phyloP scores from a whole-genome alignment of 768 basidiomycete genomes.

The Russula vinacea region DNA sequence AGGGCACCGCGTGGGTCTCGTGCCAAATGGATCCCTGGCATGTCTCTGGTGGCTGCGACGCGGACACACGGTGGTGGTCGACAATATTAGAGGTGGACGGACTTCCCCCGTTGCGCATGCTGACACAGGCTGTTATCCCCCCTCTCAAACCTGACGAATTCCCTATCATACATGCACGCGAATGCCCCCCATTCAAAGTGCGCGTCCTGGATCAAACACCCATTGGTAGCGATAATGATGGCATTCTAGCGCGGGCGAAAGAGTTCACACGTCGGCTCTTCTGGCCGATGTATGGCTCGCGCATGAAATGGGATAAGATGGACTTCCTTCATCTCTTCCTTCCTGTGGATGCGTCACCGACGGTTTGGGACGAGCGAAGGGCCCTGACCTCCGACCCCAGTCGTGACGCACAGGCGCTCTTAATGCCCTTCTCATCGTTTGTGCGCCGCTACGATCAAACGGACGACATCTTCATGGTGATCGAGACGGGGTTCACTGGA shows the following conservation, averaged over 20 bases:
- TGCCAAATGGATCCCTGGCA: conserved; percentile 67
- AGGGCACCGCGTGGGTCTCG: conserved; percentile 51
- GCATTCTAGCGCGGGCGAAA: conserved; percentile 42
- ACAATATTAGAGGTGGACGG: conserved; percentile 51
- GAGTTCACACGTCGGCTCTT: conserved; percentile 59
- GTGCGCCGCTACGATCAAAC: conserved; percentile 45
- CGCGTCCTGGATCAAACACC: conserved; percentile 17
- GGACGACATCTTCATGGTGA: conserved; percentile 49
- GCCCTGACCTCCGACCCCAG: conserved; percentile 15
- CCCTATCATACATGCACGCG: conserved; percentile 39
- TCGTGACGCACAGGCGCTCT: conserved; percentile 4
- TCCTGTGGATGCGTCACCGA: conserved; percentile 37
- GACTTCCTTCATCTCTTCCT: conserved; percentile 66
- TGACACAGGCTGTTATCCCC: conserved; percentile 43
- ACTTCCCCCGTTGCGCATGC: conserved; percentile 47
- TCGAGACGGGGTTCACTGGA: conserved; percentile 44
- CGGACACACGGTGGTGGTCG: conserved; percentile 46
- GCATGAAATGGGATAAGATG: conserved; percentile 61
- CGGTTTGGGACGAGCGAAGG: conserved; percentile 51
- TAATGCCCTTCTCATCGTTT: conserved; percentile 46
- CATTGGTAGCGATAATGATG: conserved; percentile 33
- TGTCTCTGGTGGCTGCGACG: conserved; percentile 31
- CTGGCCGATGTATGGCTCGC: conserved; percentile 51
- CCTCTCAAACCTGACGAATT: conserved; percentile 25
- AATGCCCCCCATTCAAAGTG: conserved; percentile 39